A percentile compares a stretch with the other conserved stretches of the same genome.
Conservation (phyloP, 108 stramenopile species). For the Parietichytrium sp. region DNA sequence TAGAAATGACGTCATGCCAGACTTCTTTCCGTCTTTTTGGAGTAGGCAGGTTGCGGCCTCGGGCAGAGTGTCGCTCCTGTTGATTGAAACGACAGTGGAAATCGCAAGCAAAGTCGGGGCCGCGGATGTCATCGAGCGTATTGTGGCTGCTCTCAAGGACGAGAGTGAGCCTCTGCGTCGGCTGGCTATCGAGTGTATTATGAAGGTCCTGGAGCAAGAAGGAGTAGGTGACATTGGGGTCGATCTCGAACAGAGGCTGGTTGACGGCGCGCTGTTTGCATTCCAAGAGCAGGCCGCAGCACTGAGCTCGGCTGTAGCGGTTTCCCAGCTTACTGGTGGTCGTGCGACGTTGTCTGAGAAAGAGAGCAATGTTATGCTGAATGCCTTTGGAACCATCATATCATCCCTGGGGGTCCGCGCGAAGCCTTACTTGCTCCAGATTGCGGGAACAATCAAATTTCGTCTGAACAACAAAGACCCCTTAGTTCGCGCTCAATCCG, state of each 20-base stretch:
- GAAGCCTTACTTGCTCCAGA: constrained; percentile 96
- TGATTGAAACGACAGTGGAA: constrained; percentile 96
- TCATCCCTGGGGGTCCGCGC: constrained; percentile 90
- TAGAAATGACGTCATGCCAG: constrained; percentile 88
- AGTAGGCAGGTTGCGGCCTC: constrained; percentile 97
- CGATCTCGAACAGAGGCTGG: constrained; percentile 90
- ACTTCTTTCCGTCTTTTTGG: constrained; percentile 98
- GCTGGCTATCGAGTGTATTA: constrained; percentile 98
- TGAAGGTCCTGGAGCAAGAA: constrained; percentile 84
- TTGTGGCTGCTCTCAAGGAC: constrained; percentile 99
- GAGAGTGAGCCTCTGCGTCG: constrained; percentile 96
- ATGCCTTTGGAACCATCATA: constrained; percentile 93
- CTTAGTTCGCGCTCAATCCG: constrained; percentile 96
- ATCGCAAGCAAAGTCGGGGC: constrained; percentile 96
- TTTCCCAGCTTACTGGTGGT: constrained; percentile 32
- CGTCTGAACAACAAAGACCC: constrained; percentile 95
- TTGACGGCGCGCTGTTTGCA: constrained; percentile 97
- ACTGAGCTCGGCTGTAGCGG: neutral
- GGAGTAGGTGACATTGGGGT: constrained; percentile 91
- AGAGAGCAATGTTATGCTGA: constrained; percentile 86
- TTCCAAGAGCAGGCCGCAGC: constrained; percentile 86
- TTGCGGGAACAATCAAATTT: constrained; percentile 96
- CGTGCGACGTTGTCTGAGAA: constrained; percentile 63
- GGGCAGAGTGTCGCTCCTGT: constrained; percentile 91
- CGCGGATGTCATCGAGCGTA: constrained; percentile 85